Evolutionary conservation across 202 grass and related monocot species (phyloP), one percentile per base, ranked within the genome.

Genomic region (Elaeis oleifera): DNA sequence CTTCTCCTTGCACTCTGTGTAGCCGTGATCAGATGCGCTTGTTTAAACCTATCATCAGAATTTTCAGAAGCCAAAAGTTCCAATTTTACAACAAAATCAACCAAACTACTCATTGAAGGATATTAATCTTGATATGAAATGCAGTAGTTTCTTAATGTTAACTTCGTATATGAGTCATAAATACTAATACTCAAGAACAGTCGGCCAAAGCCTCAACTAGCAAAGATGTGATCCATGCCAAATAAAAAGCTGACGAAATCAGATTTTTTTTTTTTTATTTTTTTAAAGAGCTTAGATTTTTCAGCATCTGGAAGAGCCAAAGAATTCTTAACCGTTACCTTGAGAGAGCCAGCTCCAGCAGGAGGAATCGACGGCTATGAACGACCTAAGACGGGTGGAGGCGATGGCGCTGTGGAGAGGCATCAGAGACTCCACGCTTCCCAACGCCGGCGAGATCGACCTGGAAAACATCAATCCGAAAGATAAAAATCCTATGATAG

Each of bases 21-120:
- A 85, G 68, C 75, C 80, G 72, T 78, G 54, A 58, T 96, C 87
- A 96, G 91, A 96, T 96, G 87, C 74, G 76, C 91, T 90, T 90
- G 71, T 58, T 81, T 72, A 89, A 79, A 91, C 87, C 91, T 96
- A 96, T n/a, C 78, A 96, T 67, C 25, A 73, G 50, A 72, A 78
- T 85, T 83, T 68, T 18, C 39, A 73, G 67, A 90, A 78, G 75
- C 74, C 8, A 44, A 71, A 84, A 67, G 26, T 81, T 36, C 68
- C 77, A 65, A 28, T 51, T 66, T 59, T 19, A 44, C 36, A 14
- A 13, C 36, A 44, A 44, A 44, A 44, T 44, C 9, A 44, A 44
- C 9, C 11, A 44, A 44, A 13, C 36, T 3, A 44, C 36, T 44
- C 36, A 44, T 44, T 27, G 13, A 44, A 44, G 8, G 9, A 44